phyloP scores from a whole-genome alignment of 2,329 filamentous ascomycete species.

The Trichophyton simii region DNA sequence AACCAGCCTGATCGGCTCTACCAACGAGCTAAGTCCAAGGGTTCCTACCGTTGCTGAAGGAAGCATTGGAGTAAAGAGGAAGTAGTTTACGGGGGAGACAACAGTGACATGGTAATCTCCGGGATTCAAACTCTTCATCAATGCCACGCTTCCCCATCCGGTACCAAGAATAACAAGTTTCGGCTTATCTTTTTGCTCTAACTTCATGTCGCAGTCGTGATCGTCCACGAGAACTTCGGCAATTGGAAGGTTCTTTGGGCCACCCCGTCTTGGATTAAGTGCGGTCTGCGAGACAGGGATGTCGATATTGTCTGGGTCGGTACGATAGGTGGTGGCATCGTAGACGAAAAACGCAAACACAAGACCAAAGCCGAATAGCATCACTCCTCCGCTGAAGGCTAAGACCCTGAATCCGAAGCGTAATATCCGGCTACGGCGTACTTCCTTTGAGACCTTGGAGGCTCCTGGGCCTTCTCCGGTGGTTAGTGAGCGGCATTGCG shows the following conservation, averaged over 20 bases:
- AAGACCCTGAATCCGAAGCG: constrained; percentile 49
- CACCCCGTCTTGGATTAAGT: constrained; percentile 66
- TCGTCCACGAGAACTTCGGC: constrained; percentile 81
- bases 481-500: neutral
- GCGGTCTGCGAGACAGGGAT: constrained; percentile 76
- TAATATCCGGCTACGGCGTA: neutral
- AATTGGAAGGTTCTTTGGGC: constrained; percentile 90
- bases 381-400: constrained; percentile 60
- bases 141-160: constrained; percentile 85
- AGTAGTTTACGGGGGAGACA: constrained; percentile 89
- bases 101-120: constrained; percentile 94
- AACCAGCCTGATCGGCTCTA: constrained; percentile 84
- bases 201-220: constrained; percentile 61
- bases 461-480: neutral
- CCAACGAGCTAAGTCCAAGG: constrained; percentile 74
- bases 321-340: constrained; percentile 81
- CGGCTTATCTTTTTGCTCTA: constrained; percentile 70
- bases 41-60: constrained; percentile 95
- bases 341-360: constrained; percentile 83
- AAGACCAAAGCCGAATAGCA: constrained; percentile 54
- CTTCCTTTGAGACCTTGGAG: neutral
- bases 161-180: constrained; percentile 84
- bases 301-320: constrained; percentile 53
- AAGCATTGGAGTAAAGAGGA: constrained; percentile 95
- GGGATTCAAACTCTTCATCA: constrained; percentile 79